Evolutionary conservation across 2,329 filamentous ascomycete species (phyloP).

Genomic region (Penicillium carneum): DNA sequence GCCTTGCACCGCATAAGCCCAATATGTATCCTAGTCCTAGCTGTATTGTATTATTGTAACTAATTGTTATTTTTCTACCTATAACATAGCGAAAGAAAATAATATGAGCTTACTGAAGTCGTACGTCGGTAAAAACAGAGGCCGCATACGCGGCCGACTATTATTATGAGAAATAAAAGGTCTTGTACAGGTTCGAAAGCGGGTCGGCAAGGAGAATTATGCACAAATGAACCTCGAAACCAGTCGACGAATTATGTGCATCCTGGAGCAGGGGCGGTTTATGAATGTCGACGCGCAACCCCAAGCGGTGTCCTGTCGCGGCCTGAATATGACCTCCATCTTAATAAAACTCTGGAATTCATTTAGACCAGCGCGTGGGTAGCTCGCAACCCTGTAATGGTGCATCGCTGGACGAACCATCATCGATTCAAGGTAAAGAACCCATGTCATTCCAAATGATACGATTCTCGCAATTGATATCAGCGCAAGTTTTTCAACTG

Average conservation of each 20-base stretch:
- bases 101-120: not conserved
- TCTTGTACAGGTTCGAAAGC: conserved; percentile 8
- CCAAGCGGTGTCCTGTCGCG: not conserved
- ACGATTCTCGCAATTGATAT: not conserved
- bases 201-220: not conserved
- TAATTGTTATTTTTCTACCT: not conserved
- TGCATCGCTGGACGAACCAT: not conserved
- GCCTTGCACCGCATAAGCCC: not conserved
- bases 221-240: conserved; percentile 10
- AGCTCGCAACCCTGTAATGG: not conserved
- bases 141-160: not conserved
- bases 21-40: not conserved
- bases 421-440: not conserved
- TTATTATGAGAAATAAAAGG: not conserved
- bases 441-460: not conserved
- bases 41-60: not conserved
- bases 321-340: not conserved
- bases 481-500: conserved; percentile 25
- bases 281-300: not conserved
- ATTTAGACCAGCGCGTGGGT: not conserved
- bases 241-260: conserved; percentile 7
- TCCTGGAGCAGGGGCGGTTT: not conserved
- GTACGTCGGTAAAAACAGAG: not conserved
- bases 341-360: not conserved
- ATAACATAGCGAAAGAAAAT: no score